A percentile compares a stretch with the other conserved stretches of the same genome.
These are phyloP conservation scores for Pharnaceum exiguum DNA, from an alignment of 148 eudicot genomes.

Conservation along the genomic window DNA sequence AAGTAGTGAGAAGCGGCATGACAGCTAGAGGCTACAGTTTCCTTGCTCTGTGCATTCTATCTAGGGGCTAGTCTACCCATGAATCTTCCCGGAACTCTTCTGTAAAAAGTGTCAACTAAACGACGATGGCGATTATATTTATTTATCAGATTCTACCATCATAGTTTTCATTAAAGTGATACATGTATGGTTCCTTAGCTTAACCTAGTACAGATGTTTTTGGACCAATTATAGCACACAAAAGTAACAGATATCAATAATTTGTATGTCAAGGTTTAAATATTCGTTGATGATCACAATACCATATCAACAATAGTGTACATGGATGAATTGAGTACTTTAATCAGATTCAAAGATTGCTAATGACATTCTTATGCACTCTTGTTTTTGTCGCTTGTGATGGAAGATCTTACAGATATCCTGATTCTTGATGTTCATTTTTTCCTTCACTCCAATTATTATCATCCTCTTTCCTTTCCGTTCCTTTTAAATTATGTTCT, in stretches of 20 bases:
- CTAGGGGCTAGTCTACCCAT: too few species aligned
- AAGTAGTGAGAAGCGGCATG: constrained; percentile 50
- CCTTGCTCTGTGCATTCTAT: too few species aligned
- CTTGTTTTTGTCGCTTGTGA: not conserved
- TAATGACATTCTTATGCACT: constrained; percentile 4
- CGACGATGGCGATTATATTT: too few species aligned
- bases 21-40: too few species aligned
- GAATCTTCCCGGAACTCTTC: too few species aligned
- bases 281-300: not conserved
- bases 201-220: constrained; percentile 24
- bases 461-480: not conserved
- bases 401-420: too few species aligned
- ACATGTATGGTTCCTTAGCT: constrained; percentile 22
- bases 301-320: not conserved
- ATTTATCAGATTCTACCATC: not conserved
- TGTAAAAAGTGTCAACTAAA: too few species aligned
- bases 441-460: too few species aligned
- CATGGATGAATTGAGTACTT: not conserved
- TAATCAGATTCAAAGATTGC: not conserved
- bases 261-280: not conserved
- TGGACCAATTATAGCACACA: constrained; percentile 18
- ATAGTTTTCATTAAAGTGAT: not conserved
- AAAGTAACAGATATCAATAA: not conserved
- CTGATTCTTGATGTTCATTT: too few species aligned
- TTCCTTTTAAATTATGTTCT: too few species aligned